phyloP scores from a whole-genome alignment of 2,329 filamentous ascomycete species.

The Coniochaeta ligniaria region DNA sequence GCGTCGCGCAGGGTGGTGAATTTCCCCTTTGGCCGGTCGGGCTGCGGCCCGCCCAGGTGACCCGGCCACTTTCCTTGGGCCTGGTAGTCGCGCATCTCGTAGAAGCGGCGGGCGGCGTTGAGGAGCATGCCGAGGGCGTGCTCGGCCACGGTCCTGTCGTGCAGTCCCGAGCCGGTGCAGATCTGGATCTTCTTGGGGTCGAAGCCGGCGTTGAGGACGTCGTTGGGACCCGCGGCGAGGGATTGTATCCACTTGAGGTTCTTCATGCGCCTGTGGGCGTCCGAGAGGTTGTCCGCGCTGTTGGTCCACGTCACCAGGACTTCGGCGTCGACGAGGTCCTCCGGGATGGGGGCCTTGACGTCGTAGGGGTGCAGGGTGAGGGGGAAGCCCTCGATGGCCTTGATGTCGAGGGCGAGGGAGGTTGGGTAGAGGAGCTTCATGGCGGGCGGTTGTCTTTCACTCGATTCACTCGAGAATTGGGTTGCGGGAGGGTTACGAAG shows the following conservation, averaged over 20 bases:
- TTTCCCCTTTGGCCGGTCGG: slow-evolving; percentile 44
- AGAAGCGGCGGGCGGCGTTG: slow-evolving; percentile 47
- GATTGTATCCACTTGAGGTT: slow-evolving; percentile 60
- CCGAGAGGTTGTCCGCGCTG: slow-evolving; percentile 47
- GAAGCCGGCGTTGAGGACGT: slow-evolving; percentile 56
- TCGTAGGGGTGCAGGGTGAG: slow-evolving; percentile 52
- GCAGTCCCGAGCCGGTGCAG: slow-evolving; percentile 56
- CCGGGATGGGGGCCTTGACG: slow-evolving; percentile 46
- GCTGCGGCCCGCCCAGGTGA: slow-evolving; percentile 55
- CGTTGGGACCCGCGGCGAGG: slow-evolving; percentile 59
- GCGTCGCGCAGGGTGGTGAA: slow-evolving; percentile 56
- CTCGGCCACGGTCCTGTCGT: slow-evolving; percentile 59
- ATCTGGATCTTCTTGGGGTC: slow-evolving; percentile 40
- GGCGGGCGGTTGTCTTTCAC: slow-evolving; percentile 12
- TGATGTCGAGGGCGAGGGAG: slow-evolving; percentile 48
- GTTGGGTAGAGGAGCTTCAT: slow-evolving; percentile 65
- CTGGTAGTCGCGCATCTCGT: slow-evolving; percentile 58
- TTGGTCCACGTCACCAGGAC: slow-evolving; percentile 58
- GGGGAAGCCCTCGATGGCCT: slow-evolving; percentile 50
- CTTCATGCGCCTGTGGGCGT: slow-evolving; percentile 46
- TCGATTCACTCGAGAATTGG: neutral
- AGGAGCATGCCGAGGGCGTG: slow-evolving; percentile 54
- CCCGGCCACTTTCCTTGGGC: slow-evolving; percentile 47
- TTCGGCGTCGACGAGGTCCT: slow-evolving; percentile 50
- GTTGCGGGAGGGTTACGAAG: neutral